A percentile compares a stretch with the other conserved stretches of the same genome.
These are phyloP conservation scores for Talaromyces rugulosus DNA, from an alignment of 2,329 filamentous ascomycete species.

Conservation along the genomic window DNA sequence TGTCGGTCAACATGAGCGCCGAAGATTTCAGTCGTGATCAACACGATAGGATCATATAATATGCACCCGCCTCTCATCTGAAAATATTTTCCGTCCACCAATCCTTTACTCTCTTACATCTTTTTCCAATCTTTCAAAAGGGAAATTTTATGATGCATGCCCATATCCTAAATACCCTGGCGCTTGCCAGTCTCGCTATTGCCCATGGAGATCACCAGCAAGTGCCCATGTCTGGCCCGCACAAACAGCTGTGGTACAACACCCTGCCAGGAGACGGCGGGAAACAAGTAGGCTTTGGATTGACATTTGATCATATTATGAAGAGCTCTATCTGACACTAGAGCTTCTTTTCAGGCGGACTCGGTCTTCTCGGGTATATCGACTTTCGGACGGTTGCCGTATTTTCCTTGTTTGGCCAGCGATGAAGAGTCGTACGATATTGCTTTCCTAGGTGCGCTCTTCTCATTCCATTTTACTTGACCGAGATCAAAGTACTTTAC, in stretches of 20 bases:
- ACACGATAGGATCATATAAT: not conserved
- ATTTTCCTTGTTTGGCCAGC: slow-evolving; percentile 70
- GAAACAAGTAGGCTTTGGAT: slow-evolving; percentile 59
- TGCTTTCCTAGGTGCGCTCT: slow-evolving; percentile 67
- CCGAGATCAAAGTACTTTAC: not conserved
- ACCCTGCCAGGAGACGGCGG: slow-evolving; percentile 77
- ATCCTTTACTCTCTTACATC: too few relatives aligned
- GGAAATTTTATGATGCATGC: not conserved
- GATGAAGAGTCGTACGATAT: slow-evolving; percentile 73
- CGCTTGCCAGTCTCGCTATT: slow-evolving; percentile 41
- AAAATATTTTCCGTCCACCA: not conserved
- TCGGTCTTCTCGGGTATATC: slow-evolving; percentile 86
- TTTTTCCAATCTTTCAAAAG: too few relatives aligned
- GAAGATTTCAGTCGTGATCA: not conserved
- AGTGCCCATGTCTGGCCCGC: slow-evolving; percentile 62
- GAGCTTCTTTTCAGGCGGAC: slow-evolving; percentile 58
- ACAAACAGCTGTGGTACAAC: slow-evolving; percentile 77
- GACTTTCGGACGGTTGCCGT: slow-evolving; percentile 75
- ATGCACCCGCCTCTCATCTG: not conserved
- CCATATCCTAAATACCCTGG: slow-evolving; percentile 7
- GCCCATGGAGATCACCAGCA: slow-evolving; percentile 61
- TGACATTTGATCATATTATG: not conserved
- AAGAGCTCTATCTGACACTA: not conserved
- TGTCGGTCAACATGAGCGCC: too few relatives aligned
- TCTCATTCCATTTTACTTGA: not conserved